Conservation (phyloP, 768 basidiomycete genomes). For the Agrocybe praecox region DNA sequence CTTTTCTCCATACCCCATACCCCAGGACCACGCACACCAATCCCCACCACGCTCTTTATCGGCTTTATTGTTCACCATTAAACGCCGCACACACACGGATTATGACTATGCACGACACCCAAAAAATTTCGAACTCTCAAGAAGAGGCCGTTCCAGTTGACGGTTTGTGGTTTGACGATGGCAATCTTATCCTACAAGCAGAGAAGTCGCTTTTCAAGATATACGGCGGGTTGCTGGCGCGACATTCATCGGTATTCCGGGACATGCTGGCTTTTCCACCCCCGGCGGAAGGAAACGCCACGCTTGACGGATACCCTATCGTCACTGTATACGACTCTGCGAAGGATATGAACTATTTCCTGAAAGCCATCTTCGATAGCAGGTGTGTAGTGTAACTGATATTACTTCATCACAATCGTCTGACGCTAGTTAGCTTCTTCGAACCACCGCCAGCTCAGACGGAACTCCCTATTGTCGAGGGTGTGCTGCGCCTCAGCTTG, state of each 20-base stretch:
- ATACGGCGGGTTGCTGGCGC: constrained; percentile 34
- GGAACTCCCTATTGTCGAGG: constrained; percentile 29
- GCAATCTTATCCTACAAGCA: constrained; percentile 39
- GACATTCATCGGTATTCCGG: constrained; percentile 36
- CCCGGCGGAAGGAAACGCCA: constrained; percentile 26
- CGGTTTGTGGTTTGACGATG: constrained; percentile 40
- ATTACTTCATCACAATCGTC: too few relatives aligned
- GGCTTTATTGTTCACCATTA: background rate
- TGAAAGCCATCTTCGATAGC: constrained; percentile 37
- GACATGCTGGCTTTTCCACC: constrained; percentile 42
- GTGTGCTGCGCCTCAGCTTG: constrained; percentile 37
- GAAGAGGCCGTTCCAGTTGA: constrained; percentile 14
- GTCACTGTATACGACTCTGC: constrained; percentile 35
- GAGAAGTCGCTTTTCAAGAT: constrained; percentile 35
- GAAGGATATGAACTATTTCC: constrained; percentile 34
- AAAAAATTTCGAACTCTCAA: background rate
- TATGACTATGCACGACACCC: background rate
- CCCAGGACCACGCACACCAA: background rate
- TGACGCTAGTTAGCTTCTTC: constrained; percentile 37
- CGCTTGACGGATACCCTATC: constrained; percentile 30
- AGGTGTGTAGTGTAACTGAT: constrained; percentile 21
- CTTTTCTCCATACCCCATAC: background rate
- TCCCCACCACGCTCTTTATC: background rate
- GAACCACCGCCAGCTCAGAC: constrained; percentile 35
- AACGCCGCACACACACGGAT: background rate